Evolutionary conservation across 164 flowering plant genomes (phyloP).

Genomic region (Saururus chinensis): DNA sequence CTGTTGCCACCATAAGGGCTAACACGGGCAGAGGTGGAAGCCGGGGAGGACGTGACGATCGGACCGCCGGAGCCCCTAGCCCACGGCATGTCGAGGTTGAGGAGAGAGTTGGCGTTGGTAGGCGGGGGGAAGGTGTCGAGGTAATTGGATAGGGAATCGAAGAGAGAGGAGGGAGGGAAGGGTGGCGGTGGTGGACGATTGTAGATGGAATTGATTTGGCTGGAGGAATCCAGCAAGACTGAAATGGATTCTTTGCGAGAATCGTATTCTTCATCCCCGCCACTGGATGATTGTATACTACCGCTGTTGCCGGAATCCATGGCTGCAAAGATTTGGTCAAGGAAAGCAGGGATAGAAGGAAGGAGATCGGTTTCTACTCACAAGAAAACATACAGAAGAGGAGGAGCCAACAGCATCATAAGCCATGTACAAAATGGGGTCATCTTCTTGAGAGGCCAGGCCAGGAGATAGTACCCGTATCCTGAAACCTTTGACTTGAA

Average conservation of each 20-base stretch:
- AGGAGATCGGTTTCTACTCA: too few species aligned
- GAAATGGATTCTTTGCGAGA: slow-evolving; percentile 29
- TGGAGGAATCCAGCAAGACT: slow-evolving; percentile 17
- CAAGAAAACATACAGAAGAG: neutral
- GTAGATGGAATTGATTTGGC: slow-evolving; percentile 6
- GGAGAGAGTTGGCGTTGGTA: slow-evolving; percentile 15
- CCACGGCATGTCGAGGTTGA: slow-evolving; percentile 40
- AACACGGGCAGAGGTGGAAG: neutral
- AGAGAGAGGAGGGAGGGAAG: slow-evolving; percentile 4
- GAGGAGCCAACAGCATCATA: slow-evolving; percentile 6
- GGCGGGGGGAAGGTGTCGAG: slow-evolving; percentile 15
- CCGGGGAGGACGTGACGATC: slow-evolving; percentile 13
- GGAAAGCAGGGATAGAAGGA: slow-evolving; percentile 5
- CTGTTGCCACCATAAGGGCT: slow-evolving; percentile 1
- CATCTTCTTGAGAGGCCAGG: slow-evolving; percentile 16
- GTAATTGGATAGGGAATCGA: slow-evolving; percentile 25
- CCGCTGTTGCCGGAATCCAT: slow-evolving; percentile 69
- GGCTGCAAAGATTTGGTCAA: neutral
- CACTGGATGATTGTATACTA: slow-evolving; percentile 54
- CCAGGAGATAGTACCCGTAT: slow-evolving; percentile 28
- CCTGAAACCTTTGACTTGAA: slow-evolving; percentile 23
- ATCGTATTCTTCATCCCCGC: slow-evolving; percentile 54
- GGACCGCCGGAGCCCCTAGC: slow-evolving; percentile 16
- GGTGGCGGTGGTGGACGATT: slow-evolving; percentile 11
- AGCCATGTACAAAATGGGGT: slow-evolving; percentile 4